Conservation (phyloP, 768 basidiomycete species). For the Podaxis pistillaris region DNA sequence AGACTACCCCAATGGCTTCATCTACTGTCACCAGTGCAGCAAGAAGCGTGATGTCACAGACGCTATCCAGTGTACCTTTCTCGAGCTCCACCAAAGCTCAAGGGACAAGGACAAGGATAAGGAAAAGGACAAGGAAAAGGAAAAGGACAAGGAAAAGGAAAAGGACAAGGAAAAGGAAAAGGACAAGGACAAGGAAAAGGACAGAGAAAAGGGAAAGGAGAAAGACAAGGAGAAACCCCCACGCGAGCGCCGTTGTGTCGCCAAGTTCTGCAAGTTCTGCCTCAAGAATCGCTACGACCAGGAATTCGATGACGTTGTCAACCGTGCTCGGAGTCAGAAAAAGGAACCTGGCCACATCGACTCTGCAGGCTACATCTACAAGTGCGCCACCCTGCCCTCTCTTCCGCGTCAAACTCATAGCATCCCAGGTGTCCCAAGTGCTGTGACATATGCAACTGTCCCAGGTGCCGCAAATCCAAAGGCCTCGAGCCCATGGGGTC, state of each 20-base stretch:
- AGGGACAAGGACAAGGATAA: constrained; percentile 19
- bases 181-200: constrained; percentile 25
- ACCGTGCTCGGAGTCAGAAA: constrained; percentile 11
- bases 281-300: constrained; percentile 67
- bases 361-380: constrained; percentile 44
- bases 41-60: constrained; percentile 53
- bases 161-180: constrained; percentile 21
- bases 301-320: constrained; percentile 42
- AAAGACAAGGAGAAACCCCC: constrained; percentile 8
- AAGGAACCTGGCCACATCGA: constrained; percentile 22
- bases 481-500: constrained; percentile 63
- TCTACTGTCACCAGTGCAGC: constrained; percentile 74
- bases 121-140: constrained; percentile 23
- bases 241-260: constrained; percentile 38
- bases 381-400: constrained; percentile 32
- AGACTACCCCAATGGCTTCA: constrained; percentile 39
- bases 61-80: constrained; percentile 35
- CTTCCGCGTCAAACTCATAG: neutral
- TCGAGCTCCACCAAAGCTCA: constrained; percentile 19
- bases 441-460: constrained; percentile 64
- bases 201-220: constrained; percentile 19
- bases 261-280: constrained; percentile 64
- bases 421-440: constrained; percentile 66
- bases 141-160: constrained; percentile 17
- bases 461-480: constrained; percentile 59